Evolutionary conservation across 2,329 filamentous ascomycete species (phyloP), one percentile per base, ranked within the genome.

Genomic region (Ascochyta koolunga): DNA sequence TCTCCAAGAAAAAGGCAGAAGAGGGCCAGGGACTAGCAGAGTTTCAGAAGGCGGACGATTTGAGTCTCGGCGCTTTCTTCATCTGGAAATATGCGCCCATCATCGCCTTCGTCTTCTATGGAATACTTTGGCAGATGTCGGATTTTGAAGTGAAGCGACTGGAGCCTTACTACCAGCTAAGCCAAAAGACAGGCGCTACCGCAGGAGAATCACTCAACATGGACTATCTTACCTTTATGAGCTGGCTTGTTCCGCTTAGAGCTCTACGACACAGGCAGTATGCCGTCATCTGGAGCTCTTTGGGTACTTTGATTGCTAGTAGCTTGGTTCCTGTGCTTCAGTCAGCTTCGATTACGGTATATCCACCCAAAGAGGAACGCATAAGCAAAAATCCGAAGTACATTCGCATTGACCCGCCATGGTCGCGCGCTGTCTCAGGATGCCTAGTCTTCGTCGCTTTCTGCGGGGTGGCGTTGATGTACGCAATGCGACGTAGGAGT

Each of bases 191-290:
- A 18, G 69, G 71, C 50, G 76, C 69, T 50, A 78, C 65, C 15
- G 64, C 78, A 11, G 69, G 64, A 11, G 72, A 74, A 66, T 89
- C 86, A 0, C 82, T 91, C 65, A 91, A 90, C 59, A 87, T 89
- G 56, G 87, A 90, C 70, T 91, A 91, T 55, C 80, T 89, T 38
- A 90, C 88, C 5, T 82, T 85, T 61, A 83, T 88, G 75, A 86
- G 82, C 64, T 85, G 89, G 64, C 73, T 88, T 33, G 81, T 87
- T 2, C 89, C 89, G 0, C 71, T 90, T 4, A 79, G 82, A 39
- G 88, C 88, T 1, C 65, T 90, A 2, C 78, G 78, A 55, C 81
- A 84, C 58, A 80, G 80, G 38, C 89, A 91, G 63, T 89, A 86
- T 67, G 87, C 88, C 0, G 88, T 91, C 5, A 83, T 83, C 0